phyloP scores from a whole-genome alignment of 2,329 filamentous ascomycete genomes.

The Pseudovirgaria hyperparasitica region DNA sequence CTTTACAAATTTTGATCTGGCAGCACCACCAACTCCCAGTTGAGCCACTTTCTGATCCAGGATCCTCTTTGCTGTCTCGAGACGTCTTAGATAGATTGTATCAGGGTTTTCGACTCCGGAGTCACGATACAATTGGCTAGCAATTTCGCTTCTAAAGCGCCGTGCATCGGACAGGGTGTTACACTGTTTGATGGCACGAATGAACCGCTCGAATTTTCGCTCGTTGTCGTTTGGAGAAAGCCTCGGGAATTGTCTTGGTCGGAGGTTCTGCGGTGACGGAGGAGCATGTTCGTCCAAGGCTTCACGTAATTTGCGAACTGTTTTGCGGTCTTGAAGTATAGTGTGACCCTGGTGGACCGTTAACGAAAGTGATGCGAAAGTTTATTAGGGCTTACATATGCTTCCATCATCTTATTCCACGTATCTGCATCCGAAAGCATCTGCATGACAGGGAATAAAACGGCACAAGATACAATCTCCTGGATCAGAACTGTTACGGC shows the following conservation, averaged over 20 bases:
- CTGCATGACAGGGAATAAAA: constrained; percentile 69
- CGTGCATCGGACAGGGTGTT: constrained; percentile 88
- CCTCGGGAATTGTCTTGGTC: constrained; percentile 61
- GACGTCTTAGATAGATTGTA: constrained; percentile 69
- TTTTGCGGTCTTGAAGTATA: constrained; percentile 89
- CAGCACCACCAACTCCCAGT: constrained; percentile 54
- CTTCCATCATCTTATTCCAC: constrained; percentile 95
- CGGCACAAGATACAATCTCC: constrained; percentile 87
- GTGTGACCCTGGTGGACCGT: constrained; percentile 48
- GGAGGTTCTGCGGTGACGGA: constrained; percentile 54
- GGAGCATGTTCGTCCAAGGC: constrained; percentile 90
- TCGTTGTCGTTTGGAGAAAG: constrained; percentile 76
- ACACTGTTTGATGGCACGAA: constrained; percentile 75
- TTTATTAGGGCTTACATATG: constrained; percentile 40
- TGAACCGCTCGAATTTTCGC: constrained; percentile 86
- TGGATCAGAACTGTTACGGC: constrained; percentile 69
- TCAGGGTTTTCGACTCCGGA: constrained; percentile 67
- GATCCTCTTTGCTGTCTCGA: constrained; percentile 85
- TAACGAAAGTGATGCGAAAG: constrained; percentile 6
- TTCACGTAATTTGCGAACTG: constrained; percentile 79
- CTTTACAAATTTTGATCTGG: constrained; percentile 25
- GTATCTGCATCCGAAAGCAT: constrained; percentile 83
- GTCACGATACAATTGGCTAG: constrained; percentile 83
- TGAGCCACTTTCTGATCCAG: constrained; percentile 81
- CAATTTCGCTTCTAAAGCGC: constrained; percentile 80